phyloP scores from a whole-genome alignment of 768 basidiomycete species.

The Pleurotus tuber-regium region DNA sequence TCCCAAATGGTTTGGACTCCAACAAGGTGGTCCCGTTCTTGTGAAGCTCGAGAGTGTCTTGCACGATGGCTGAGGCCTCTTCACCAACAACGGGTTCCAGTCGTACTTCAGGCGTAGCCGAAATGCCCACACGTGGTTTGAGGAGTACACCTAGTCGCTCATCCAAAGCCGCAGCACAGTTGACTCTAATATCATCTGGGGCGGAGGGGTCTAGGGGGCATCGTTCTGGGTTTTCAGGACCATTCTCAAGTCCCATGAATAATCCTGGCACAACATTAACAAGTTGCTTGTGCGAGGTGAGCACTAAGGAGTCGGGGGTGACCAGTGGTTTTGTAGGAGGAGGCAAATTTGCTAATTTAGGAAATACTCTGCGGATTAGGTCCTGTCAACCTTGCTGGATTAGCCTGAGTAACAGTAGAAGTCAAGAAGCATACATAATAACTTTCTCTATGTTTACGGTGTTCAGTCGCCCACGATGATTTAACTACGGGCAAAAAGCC shows the following conservation, averaged over 20 bases:
- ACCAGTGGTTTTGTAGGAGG: conserved; percentile 37
- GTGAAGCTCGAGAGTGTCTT: conserved; percentile 23
- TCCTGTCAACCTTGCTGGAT: conserved; percentile 46
- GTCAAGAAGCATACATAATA: conserved; percentile 59
- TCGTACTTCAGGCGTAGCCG: conserved; percentile 34
- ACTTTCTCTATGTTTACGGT: conserved; percentile 57
- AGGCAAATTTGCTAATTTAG: conserved; percentile 46
- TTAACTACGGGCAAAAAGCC: conserved; percentile 60
- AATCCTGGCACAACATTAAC: conserved; percentile 50
- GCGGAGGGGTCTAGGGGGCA: conserved; percentile 54
- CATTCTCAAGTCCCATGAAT: conserved; percentile 49
- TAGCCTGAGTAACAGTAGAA: conserved; percentile 7
- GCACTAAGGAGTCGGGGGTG: conserved; percentile 45
- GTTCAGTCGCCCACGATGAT: conserved; percentile 55
- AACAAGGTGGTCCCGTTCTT: conserved; percentile 38
- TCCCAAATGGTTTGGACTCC: conserved; percentile 41
- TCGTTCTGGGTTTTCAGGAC: conserved; percentile 39
- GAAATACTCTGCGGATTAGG: conserved; percentile 61
- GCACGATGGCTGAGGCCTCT: conserved; percentile 36
- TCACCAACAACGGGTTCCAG: conserved; percentile 28
- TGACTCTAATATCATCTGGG: conserved; percentile 43
- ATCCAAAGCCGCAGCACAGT: conserved; percentile 52
- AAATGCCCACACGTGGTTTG: conserved; percentile 33
- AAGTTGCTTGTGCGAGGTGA: conserved; percentile 53
- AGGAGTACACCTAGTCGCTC: conserved; percentile 38